These are phyloP conservation scores for Umbilicus rupestris DNA, from an alignment of 164 flowering plant genomes.

Conservation along the genomic window DNA sequence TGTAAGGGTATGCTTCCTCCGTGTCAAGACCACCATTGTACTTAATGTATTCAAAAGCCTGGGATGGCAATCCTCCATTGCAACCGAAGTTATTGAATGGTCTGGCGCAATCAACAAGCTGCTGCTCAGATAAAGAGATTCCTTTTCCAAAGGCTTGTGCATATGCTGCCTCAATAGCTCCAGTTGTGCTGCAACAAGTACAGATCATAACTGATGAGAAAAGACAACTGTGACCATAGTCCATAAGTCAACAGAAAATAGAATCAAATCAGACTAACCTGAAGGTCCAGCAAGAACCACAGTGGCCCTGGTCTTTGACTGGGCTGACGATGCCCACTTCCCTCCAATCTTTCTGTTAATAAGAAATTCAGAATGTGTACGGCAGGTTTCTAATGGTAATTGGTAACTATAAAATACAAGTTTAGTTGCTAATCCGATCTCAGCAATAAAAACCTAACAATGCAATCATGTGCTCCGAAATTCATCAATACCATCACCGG, in stretches of 20 bases:
- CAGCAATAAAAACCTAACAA: not conserved
- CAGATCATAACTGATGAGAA: conserved; percentile 1
- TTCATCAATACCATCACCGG: not conserved
- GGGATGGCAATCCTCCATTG: conserved; percentile 92
- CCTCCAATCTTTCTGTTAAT: conserved; percentile 87
- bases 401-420: not conserved
- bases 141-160: conserved; percentile 69
- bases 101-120: conserved; percentile 92
- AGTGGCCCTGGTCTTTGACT: conserved; percentile 77
- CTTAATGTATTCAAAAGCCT: conserved; percentile 93
- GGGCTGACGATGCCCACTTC: conserved; percentile 79
- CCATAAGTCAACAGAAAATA: not conserved
- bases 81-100: conserved; percentile 93
- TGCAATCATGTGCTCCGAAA: not conserved
- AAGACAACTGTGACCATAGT: not conserved
- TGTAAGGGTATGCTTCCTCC: conserved; percentile 88
- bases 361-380: not conserved
- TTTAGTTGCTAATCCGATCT: not conserved
- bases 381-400: not conserved
- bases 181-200: conserved; percentile 67
- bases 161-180: conserved; percentile 96
- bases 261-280: conserved; percentile 40
- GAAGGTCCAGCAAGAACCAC: conserved; percentile 99
- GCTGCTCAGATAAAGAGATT: conserved; percentile 92
- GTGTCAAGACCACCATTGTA: conserved; percentile 94